These are phyloP conservation scores for Pseudotsuga menziesii DNA, from an alignment of 75 land plant species.

Conservation along the genomic window DNA sequence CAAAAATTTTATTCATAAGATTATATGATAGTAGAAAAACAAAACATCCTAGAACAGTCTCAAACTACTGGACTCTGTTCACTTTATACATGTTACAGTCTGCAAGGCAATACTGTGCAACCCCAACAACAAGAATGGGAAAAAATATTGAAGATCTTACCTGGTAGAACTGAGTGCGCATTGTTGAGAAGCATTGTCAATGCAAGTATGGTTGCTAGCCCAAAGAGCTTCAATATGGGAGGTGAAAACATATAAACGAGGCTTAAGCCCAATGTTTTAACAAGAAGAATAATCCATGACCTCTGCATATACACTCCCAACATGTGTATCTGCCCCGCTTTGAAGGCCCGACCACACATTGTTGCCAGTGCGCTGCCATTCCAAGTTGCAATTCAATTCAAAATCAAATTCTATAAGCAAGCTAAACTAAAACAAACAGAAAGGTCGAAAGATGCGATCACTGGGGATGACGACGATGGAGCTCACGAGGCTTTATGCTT, in stretches of 20 bases:
- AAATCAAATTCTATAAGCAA: no score
- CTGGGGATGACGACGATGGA: no score
- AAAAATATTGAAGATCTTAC: conserved; percentile 8
- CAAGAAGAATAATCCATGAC: conserved; percentile 50
- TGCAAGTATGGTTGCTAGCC: conserved; percentile 28
- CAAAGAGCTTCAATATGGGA: conserved; percentile 45
- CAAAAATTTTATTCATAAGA: no score
- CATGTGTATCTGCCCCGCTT: conserved; percentile 35
- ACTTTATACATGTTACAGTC: no score
- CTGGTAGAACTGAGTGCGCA: conserved; percentile 33
- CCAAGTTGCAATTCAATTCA: conserved; percentile 26
- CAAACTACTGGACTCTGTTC: no score
- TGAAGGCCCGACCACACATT: conserved; percentile 45
- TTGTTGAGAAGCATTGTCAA: conserved; percentile 23
- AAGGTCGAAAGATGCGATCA: no score
- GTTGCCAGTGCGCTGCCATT: conserved; percentile 43
- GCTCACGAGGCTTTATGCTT: no score
- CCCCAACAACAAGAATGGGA: no score
- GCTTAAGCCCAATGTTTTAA: conserved; percentile 26
- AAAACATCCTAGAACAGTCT: no score
- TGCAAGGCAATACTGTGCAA: no score
- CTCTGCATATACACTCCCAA: conserved; percentile 51
- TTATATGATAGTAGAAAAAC: no score
- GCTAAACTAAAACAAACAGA: no score
- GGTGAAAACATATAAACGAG: conserved; percentile 52